These are phyloP conservation scores for Pestalotiopsis sp. DNA, from an alignment of 2,329 filamentous ascomycete species.

Conservation along the genomic window DNA sequence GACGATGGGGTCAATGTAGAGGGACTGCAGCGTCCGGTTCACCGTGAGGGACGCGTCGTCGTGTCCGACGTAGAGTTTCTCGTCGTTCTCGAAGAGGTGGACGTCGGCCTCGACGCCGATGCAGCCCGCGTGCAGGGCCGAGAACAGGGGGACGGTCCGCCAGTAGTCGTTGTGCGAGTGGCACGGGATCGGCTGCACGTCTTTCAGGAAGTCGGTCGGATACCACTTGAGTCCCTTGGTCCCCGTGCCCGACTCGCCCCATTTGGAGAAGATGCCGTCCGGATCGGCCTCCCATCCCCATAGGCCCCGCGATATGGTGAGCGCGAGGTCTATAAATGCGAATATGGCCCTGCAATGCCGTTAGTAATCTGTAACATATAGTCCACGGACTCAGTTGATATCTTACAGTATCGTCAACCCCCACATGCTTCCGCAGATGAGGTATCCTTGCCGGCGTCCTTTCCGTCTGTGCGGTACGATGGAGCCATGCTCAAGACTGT, in stretches of 20 bases:
- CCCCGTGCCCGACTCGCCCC: slow-evolving; percentile 30
- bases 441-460: slow-evolving; percentile 24
- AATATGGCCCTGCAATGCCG: slow-evolving; percentile 30
- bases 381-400: slow-evolving; percentile 21
- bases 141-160: slow-evolving; percentile 64
- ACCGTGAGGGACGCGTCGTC: slow-evolving; percentile 53
- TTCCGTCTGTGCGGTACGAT: slow-evolving; percentile 14
- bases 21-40: slow-evolving; percentile 59
- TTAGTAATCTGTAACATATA: slow-evolving; percentile 19
- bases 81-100: slow-evolving; percentile 56
- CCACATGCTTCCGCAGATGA: slow-evolving; percentile 38
- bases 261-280: slow-evolving; percentile 29
- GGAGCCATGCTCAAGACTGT: not conserved
- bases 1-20: slow-evolving; percentile 69
- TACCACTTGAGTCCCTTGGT: slow-evolving; percentile 45
- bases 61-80: slow-evolving; percentile 66
- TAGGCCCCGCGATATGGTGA: slow-evolving; percentile 32
- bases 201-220: slow-evolving; percentile 55
- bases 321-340: slow-evolving; percentile 34
- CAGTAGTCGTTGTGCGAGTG: slow-evolving; percentile 76
- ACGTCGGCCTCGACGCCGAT: slow-evolving; percentile 71
- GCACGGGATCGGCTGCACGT: slow-evolving; percentile 57
- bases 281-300: slow-evolving; percentile 32
- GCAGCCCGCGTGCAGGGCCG: slow-evolving; percentile 62
- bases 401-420: slow-evolving; percentile 36